A percentile compares a stretch with the other conserved stretches of the same genome.
Conservation (phyloP, 2,329 filamentous ascomycete genomes). For the Exutisphaerella laricina region DNA sequence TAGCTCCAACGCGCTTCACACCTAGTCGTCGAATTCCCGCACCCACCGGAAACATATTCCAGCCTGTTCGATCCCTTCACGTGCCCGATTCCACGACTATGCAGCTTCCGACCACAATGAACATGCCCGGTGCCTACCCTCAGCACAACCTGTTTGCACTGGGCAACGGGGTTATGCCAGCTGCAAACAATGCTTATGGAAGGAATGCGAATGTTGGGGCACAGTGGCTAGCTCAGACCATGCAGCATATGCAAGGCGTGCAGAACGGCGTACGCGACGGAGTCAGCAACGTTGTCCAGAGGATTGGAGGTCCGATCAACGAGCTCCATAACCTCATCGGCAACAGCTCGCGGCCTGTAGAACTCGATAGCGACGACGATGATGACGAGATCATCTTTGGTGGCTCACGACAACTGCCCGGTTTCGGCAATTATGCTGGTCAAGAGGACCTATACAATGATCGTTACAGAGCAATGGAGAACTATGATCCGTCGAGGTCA, state of each 20-base stretch:
- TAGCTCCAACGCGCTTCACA: constrained; percentile 21
- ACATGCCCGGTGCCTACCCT: constrained; percentile 25
- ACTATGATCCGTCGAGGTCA: constrained; percentile 46
- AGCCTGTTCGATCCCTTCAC: constrained; percentile 8
- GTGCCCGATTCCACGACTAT: constrained; percentile 2
- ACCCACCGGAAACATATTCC: background rate
- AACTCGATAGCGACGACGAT: constrained; percentile 20
- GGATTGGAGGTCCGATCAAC: background rate
- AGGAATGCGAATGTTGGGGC: background rate
- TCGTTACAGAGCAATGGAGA: constrained; percentile 24
- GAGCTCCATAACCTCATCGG: constrained; percentile 20
- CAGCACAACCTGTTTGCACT: background rate
- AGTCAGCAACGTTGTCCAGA: background rate
- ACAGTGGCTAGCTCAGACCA: background rate
- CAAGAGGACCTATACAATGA: constrained; percentile 24
- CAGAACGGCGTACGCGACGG: background rate
- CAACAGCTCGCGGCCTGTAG: constrained; percentile 9
- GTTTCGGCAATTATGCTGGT: constrained; percentile 23
- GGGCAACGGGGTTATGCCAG: background rate
- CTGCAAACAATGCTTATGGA: background rate
- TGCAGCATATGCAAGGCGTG: background rate
- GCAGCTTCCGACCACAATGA: constrained; percentile 9
- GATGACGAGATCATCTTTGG: constrained; percentile 25
- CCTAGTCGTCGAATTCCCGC: constrained; percentile 17
- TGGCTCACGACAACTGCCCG: constrained; percentile 19